These are phyloP conservation scores for Crucibulum laeve DNA, from an alignment of 768 basidiomycete genomes.

Conservation along the genomic window DNA sequence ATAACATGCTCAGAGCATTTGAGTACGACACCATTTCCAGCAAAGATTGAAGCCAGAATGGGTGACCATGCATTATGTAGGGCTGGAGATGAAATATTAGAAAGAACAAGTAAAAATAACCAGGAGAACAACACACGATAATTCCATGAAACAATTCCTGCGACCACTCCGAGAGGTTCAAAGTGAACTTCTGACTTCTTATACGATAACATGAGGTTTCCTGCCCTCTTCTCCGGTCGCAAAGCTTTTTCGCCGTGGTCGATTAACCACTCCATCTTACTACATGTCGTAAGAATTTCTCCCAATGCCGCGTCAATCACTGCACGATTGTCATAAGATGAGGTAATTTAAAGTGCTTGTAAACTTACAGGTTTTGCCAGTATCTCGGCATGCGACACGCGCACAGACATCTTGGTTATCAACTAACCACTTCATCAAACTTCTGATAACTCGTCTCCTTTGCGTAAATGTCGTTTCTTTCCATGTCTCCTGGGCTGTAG, in stretches of 20 bases:
- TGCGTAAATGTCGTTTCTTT: conserved; percentile 70
- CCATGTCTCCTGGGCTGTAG: conserved; percentile 71
- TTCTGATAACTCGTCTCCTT: conserved; percentile 78
- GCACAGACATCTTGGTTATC: conserved; percentile 87
- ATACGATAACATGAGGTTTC: conserved; percentile 67
- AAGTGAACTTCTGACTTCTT: conserved; percentile 79
- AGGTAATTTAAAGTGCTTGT: not conserved
- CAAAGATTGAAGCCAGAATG: conserved; percentile 84
- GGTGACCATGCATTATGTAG: conserved; percentile 94
- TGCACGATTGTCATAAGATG: conserved; percentile 20
- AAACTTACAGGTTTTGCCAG: conserved; percentile 86
- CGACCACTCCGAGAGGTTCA: conserved; percentile 90
- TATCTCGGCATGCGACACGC: conserved; percentile 86
- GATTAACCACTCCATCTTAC: conserved; percentile 91
- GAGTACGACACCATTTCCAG: conserved; percentile 85
- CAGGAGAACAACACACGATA: conserved; percentile 51
- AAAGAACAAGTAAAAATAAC: conserved; percentile 3
- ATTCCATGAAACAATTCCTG: conserved; percentile 94
- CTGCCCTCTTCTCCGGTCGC: conserved; percentile 64
- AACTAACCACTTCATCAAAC: conserved; percentile 88
- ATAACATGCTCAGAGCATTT: conserved; percentile 92
- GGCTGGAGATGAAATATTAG: conserved; percentile 42
- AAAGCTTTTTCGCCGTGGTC: conserved; percentile 79
- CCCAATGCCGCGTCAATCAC: conserved; percentile 94
- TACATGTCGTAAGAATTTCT: conserved; percentile 91